A percentile compares a stretch with the other conserved stretches of the same genome.
phyloP scores from a whole-genome alignment of 129 eudicot species.

The Flaveria ramosissima region DNA sequence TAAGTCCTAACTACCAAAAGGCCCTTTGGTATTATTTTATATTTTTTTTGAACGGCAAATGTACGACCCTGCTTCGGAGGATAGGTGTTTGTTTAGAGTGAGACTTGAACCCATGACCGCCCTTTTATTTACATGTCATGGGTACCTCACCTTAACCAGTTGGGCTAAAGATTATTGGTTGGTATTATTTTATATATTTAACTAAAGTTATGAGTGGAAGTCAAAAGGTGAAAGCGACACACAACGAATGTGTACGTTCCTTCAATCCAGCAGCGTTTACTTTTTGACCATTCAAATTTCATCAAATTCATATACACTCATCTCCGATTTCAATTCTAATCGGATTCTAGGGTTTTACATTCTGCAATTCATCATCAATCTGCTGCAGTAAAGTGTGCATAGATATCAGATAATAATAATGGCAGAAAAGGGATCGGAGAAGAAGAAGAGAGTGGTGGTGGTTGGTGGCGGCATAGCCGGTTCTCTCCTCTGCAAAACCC shows the following conservation, averaged over 20 bases:
- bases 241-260: conserved; percentile 28
- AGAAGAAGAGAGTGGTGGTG: conserved; percentile 64
- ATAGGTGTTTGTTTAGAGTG: too few relatives aligned
- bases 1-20: too few relatives aligned
- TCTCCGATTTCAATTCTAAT: conserved; percentile 13
- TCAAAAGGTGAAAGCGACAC: conserved; percentile 10
- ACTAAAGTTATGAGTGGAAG: neutral
- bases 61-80: too few relatives aligned
- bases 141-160: too few relatives aligned
- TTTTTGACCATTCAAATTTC: neutral
- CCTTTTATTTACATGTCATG: too few relatives aligned
- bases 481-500: conserved; percentile 57
- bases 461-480: conserved; percentile 85
- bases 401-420: neutral
- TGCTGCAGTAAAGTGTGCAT: conserved; percentile 7
- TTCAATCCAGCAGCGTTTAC: conserved; percentile 22
- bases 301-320: conserved; percentile 5
- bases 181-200: too few relatives aligned
- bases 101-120: too few relatives aligned
- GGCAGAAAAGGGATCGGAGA: conserved; percentile 27
- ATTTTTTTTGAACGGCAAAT: too few relatives aligned
- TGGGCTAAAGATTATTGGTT: too few relatives aligned
- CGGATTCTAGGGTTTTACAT: conserved; percentile 29
- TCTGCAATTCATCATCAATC: neutral
- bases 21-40: too few relatives aligned